Evolutionary conservation across 768 basidiomycete species (phyloP).

Genomic region (Tulasnella sp.): DNA sequence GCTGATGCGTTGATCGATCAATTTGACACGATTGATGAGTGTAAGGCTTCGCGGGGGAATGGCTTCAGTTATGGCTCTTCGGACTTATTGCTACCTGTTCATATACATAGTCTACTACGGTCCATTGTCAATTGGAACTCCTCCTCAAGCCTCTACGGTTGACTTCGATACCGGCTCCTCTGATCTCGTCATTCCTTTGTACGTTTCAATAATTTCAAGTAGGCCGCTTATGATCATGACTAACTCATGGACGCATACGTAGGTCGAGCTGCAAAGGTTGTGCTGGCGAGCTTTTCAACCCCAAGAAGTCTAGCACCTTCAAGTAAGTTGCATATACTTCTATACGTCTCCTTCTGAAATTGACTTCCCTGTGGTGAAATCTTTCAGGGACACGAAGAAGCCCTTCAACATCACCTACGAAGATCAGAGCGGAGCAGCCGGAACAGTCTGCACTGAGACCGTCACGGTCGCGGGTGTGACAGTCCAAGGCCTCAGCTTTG

Average conservation of each 20-base stretch:
- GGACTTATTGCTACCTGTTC: too few relatives aligned
- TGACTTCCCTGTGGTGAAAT: too few relatives aligned
- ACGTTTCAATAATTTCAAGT: neutral
- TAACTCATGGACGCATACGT: neutral
- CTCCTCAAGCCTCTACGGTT: constrained; percentile 1
- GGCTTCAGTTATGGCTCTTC: too few relatives aligned
- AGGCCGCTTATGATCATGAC: neutral
- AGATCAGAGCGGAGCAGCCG: neutral
- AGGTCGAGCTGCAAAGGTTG: too few relatives aligned
- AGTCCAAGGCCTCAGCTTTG: neutral
- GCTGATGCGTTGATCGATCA: neutral
- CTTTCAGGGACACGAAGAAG: neutral
- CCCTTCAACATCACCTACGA: neutral
- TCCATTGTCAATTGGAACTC: constrained; percentile 6
- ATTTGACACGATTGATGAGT: neutral
- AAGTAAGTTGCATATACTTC: neutral
- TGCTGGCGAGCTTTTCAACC: too few relatives aligned
- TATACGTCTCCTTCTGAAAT: neutral
- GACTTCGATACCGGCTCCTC: constrained; percentile 17
- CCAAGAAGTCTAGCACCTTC: too few relatives aligned
- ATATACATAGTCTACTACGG: constrained; percentile 2
- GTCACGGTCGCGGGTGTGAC: constrained; percentile 2
- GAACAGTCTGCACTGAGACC: neutral
- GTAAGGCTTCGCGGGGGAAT: neutral
- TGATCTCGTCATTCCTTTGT: neutral